Percentiles rank a stretch among this genome's conserved stretches.
Evolutionary conservation across 75 land plant genomes (phyloP).

Genomic region (Gnetum montanum): DNA sequence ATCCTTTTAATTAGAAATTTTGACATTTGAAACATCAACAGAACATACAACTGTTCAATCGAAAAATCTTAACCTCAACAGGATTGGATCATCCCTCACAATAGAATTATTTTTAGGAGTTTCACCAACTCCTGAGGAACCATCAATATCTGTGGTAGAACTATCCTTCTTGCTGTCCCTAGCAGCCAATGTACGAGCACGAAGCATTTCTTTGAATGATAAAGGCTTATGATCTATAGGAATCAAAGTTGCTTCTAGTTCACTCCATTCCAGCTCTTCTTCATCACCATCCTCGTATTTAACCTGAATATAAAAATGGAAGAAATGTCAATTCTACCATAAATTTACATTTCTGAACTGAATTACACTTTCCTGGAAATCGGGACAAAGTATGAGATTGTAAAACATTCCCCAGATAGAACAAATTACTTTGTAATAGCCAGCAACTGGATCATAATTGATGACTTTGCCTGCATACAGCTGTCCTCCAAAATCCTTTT

Average conservation of each 20-base stretch:
- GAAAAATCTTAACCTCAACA: too few relatives aligned
- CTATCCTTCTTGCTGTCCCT: neutral
- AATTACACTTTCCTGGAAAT: too few relatives aligned
- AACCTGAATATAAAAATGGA: too few relatives aligned
- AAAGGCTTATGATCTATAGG: conserved; percentile 11
- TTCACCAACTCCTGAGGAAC: neutral
- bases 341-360: neutral
- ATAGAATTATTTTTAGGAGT: too few relatives aligned
- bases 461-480: conserved; percentile 23
- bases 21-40: too few relatives aligned
- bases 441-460: conserved; percentile 19
- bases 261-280: conserved; percentile 36
- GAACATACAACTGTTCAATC: too few relatives aligned
- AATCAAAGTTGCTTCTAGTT: conserved; percentile 22
- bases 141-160: neutral
- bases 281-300: conserved; percentile 39
- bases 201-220: conserved; percentile 10
- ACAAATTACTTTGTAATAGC: conserved; percentile 41
- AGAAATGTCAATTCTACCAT: too few relatives aligned
- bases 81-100: too few relatives aligned
- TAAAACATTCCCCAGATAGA: too few relatives aligned
- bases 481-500: conserved; percentile 21
- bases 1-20: too few relatives aligned
- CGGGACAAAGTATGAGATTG: too few relatives aligned
- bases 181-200: conserved; percentile 5